phyloP scores from a whole-genome alignment of 2,329 filamentous ascomycete species.

The Cylindrodendrum hubeiense region DNA sequence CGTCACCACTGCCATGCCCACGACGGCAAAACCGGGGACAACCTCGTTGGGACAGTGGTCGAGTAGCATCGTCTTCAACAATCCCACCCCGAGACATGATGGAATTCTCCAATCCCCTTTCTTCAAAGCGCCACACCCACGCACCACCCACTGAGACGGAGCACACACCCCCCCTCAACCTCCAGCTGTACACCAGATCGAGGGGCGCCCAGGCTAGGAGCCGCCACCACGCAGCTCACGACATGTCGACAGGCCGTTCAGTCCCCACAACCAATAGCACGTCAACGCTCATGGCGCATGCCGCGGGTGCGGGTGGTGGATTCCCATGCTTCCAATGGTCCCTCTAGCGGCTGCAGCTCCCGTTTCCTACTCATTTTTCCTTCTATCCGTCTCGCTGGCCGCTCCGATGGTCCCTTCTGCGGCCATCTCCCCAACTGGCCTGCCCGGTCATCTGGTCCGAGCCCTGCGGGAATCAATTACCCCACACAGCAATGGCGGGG shows the following conservation, averaged over 20 bases:
- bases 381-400: neutral
- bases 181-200: constrained; percentile 5
- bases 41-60: neutral
- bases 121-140: neutral
- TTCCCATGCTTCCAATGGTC: constrained; percentile 6
- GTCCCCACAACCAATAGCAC: constrained; percentile 14
- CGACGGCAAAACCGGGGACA: neutral
- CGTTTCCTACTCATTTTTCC: neutral
- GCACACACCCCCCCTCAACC: neutral
- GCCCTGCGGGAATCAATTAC: constrained; percentile 22
- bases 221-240: constrained; percentile 17
- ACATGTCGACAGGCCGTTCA: constrained; percentile 10
- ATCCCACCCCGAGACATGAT: neutral
- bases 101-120: neutral
- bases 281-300: constrained; percentile 11
- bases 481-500: constrained; percentile 43
- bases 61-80: neutral
- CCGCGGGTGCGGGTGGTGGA: constrained; percentile 9
- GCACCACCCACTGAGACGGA: neutral
- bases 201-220: constrained; percentile 1
- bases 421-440: constrained; percentile 1
- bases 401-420: constrained; percentile 10
- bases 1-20: neutral
- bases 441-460: constrained; percentile 29
- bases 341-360: neutral